A percentile compares a stretch with the other conserved stretches of the same genome.
These are phyloP conservation scores for Paecilomyces sp. DNA, from an alignment of 2,329 filamentous ascomycete species.

Conservation along the genomic window DNA sequence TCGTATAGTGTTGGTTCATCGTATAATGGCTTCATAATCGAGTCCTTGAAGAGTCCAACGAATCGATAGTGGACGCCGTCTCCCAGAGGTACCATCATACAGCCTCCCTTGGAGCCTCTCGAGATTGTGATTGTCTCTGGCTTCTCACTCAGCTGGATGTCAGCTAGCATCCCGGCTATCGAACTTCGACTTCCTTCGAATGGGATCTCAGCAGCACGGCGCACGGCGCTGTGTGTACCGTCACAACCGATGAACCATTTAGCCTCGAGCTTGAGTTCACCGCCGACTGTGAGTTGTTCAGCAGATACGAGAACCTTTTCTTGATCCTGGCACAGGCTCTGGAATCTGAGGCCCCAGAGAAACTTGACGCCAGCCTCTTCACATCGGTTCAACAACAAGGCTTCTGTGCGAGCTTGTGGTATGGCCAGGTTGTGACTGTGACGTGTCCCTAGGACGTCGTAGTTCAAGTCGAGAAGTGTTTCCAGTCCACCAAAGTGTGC, in stretches of 20 bases:
- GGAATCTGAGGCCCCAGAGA: neutral
- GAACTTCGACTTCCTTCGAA: neutral
- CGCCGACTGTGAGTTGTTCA: neutral
- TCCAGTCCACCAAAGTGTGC: neutral
- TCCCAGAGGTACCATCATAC: neutral
- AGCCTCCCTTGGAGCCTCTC: neutral
- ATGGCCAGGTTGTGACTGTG: neutral
- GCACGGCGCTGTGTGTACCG: neutral
- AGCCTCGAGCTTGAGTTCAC: neutral
- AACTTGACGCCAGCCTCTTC: neutral
- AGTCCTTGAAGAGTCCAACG: neutral
- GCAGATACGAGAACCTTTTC: neutral
- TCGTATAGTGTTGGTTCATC: neutral
- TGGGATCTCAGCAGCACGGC: neutral
- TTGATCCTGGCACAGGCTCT: neutral
- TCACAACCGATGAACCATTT: neutral
- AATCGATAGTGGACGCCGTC: neutral
- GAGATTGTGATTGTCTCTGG: neutral
- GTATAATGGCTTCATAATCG: neutral
- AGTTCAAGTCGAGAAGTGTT: neutral
- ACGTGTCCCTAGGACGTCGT: neutral
- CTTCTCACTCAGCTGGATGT: neutral
- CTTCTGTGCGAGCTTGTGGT: neutral
- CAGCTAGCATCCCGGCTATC: neutral
- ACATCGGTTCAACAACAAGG: neutral